Evolutionary conservation across 2,329 filamentous ascomycete genomes (phyloP).

Genomic region (Teratosphaeria pseudoeucalypti): DNA sequence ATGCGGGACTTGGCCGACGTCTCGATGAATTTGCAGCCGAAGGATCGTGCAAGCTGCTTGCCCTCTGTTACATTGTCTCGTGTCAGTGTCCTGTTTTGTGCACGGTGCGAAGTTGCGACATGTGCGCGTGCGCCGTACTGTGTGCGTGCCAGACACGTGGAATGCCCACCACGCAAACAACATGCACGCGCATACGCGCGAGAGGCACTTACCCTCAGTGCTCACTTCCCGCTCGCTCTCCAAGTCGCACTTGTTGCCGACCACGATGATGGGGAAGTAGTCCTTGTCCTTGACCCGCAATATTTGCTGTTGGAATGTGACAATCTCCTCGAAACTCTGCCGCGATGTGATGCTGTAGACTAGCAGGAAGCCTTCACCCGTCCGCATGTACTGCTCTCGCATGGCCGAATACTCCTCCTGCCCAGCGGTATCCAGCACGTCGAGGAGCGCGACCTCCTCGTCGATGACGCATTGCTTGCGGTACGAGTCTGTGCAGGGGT

Average conservation of each 20-base stretch:
- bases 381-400: slow-evolving; percentile 99
- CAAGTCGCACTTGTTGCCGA: slow-evolving; percentile 98
- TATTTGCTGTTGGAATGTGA: slow-evolving; percentile 98
- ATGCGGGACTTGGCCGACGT: slow-evolving; percentile 96
- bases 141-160: slow-evolving; percentile 3
- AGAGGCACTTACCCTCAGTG: slow-evolving; percentile 62
- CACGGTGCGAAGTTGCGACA: not conserved
- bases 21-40: slow-evolving; percentile 98
- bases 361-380: slow-evolving; percentile 92
- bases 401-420: slow-evolving; percentile 99
- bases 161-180: not conserved
- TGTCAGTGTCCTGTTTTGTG: not conserved
- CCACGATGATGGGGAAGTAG: slow-evolving; percentile 98
- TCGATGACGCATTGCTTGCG: slow-evolving; percentile 99
- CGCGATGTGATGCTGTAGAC: slow-evolving; percentile 97
- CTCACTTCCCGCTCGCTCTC: slow-evolving; percentile 85
- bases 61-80: slow-evolving; percentile 57
- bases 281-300: slow-evolving; percentile 98
- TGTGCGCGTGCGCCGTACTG: not conserved
- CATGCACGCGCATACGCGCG: not conserved
- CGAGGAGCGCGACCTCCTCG: slow-evolving; percentile 92
- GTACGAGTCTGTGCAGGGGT: slow-evolving; percentile 67
- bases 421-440: slow-evolving; percentile 94
- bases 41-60: slow-evolving; percentile 71
- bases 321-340: slow-evolving; percentile 96